Evolutionary conservation across 2,329 filamentous ascomycete genomes (phyloP), one percentile per base, ranked within the genome.

Genomic region (Tricladium varicosporioides): DNA sequence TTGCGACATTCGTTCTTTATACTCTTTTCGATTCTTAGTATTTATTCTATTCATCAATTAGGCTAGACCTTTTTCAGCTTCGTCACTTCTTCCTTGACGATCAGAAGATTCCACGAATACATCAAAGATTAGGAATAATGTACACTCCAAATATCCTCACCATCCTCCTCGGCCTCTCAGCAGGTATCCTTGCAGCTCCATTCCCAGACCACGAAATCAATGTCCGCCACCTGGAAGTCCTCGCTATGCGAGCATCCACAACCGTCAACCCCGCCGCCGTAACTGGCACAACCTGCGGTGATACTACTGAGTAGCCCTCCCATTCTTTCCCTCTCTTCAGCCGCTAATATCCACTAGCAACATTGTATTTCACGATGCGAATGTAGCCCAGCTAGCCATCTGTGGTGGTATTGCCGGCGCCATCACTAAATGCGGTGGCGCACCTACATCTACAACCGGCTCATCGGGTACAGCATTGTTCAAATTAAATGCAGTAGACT

Each of bases 321-420:
- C 9, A n/a, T 13, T n/a, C 22, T 36, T 9, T 16, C 27, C 5
- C 14, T 13, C 47, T 46, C 13, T 15, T 10, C 22, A 5, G 3
- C 18, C 18, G 48, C 56, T 54, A 53, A 54, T 22, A 18, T 15
- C 2, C 8, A 11, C n/a, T 13, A 52, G 36, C 14, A 65, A 59
- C 19, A 65, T 64, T 5, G 55, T 57, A 11, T 50, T 36, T 13
- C 78, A 82, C 66, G 79, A 82, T 67, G 73, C 75, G 43, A 75
- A 76, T 58, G 76, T 77, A 11, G 77, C 77, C 7, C 69, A 79
- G 62, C 73, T 80, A 11, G 69, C 67, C 53, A 80, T 80, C 69
- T 82, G 79, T 69, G 75, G 77, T 51, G 75, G 70, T 56, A 80
- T 81, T 58, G 73, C 78, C 0, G 77, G 76, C 14, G 63, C 70